Conservation (phyloP, 805 yeast species). For the Pichia nakasei region DNA sequence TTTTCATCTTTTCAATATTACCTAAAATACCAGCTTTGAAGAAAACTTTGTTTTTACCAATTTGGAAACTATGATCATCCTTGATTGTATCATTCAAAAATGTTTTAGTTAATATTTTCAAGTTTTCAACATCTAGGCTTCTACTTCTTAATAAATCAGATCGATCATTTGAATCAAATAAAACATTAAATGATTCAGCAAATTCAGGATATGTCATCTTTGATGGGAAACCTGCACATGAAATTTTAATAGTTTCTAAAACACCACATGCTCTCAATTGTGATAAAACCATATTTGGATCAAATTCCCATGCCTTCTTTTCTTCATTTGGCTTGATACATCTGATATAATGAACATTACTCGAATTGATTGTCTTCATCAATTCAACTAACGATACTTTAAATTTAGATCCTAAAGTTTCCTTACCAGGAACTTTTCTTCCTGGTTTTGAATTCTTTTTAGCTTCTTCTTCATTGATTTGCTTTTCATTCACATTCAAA, state of each 20-base stretch:
- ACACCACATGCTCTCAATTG: conserved; percentile 99
- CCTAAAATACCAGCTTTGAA: conserved; percentile 97
- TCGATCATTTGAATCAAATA: conserved; percentile 67
- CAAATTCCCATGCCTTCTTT: conserved; percentile 93
- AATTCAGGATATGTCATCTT: conserved; percentile 93
- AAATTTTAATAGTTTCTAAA: conserved; percentile 87
- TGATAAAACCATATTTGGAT: conserved; percentile 87
- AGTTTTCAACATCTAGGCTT: conserved; percentile 45
- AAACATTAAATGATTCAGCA: conserved; percentile 78
- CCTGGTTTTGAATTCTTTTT: conserved; percentile 29
- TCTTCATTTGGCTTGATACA: conserved; percentile 95
- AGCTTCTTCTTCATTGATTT: conserved; percentile 33
- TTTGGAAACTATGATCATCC: conserved; percentile 65
- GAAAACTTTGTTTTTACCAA: conserved; percentile 89
- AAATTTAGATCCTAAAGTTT: conserved; percentile 92
- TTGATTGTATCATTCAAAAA: conserved; percentile 59
- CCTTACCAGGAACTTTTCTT: conserved; percentile 50
- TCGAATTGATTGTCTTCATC: conserved; percentile 87
- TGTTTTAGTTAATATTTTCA: conserved; percentile 54
- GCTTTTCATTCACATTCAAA: conserved; percentile 53
- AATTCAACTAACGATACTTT: conserved; percentile 85
- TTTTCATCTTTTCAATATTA: conserved; percentile 73
- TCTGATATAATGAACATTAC: conserved; percentile 93
- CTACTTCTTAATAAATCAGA: conserved; percentile 44
- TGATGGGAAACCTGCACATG: conserved; percentile 97